Percentiles rank a stretch among this genome's conserved stretches.
phyloP scores from a whole-genome alignment of 208 protist genomes.

The Wallacemonas sp. region DNA sequence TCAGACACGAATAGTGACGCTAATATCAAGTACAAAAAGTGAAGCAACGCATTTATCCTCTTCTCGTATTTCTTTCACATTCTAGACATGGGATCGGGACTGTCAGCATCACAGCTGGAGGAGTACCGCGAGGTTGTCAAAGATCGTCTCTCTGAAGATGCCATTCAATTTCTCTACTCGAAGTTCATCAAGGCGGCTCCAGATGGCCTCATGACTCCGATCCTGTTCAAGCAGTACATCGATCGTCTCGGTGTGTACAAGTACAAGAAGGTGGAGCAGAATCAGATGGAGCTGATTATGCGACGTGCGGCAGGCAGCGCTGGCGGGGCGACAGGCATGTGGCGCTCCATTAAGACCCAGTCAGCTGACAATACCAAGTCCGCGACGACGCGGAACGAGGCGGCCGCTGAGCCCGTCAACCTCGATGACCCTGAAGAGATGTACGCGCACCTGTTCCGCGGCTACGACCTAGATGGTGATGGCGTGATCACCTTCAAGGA shows the following conservation, averaged over 20 bases:
- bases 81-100: constrained; percentile 59
- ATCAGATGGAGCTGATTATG: constrained; percentile 2
- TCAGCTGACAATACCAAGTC: not conserved
- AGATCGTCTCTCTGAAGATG: constrained; percentile 77
- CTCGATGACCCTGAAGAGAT: constrained; percentile 42
- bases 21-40: too few species aligned
- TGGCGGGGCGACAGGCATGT: constrained; percentile 14
- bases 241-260: constrained; percentile 83
- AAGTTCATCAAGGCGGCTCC: constrained; percentile 81
- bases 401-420: not conserved
- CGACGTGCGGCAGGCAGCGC: constrained; percentile 14
- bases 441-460: constrained; percentile 86
- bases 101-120: constrained; percentile 77
- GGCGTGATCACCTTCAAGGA: constrained; percentile 90
- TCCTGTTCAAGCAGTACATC: constrained; percentile 84
- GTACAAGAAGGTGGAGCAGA: constrained; percentile 37
- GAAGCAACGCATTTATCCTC: constrained; percentile 23
- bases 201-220: constrained; percentile 69
- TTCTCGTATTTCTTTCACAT: not conserved
- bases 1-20: too few species aligned
- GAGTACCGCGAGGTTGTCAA: constrained; percentile 86
- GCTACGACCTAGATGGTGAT: constrained; percentile 84
- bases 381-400: not conserved
- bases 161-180: constrained; percentile 76
- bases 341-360: not conserved